Evolutionary conservation across 2,329 filamentous ascomycete species (phyloP).

Genomic region (Coniochaeta sp.): DNA sequence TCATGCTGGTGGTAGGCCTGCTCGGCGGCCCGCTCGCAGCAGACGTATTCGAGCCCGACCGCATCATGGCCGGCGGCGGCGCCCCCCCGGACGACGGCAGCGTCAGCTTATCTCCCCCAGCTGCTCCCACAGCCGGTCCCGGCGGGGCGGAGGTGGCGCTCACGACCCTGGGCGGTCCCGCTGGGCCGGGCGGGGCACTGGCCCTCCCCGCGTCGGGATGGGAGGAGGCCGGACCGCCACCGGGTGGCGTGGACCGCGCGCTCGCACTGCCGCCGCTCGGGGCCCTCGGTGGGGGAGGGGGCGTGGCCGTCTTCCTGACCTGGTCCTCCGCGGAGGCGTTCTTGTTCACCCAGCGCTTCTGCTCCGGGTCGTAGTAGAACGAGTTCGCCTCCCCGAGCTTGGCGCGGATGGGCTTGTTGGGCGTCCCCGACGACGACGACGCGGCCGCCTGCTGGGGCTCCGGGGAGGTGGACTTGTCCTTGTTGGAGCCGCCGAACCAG

Average conservation of each 20-base stretch:
- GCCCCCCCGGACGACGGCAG: conserved; percentile 10
- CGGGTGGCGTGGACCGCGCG: conserved; percentile 44
- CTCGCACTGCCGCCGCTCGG: conserved; percentile 17
- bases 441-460: neutral
- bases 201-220: conserved; percentile 14
- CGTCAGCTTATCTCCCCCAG: conserved; percentile 4
- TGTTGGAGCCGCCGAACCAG: conserved; percentile 65
- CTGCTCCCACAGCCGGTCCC: too few relatives aligned
- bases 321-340: conserved; percentile 64
- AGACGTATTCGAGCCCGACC: conserved; percentile 40
- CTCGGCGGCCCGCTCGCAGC: conserved; percentile 48
- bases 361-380: conserved; percentile 91
- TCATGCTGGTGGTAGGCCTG: conserved; percentile 73
- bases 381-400: conserved; percentile 91
- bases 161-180: neutral
- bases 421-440: conserved; percentile 4
- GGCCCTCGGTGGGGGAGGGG: conserved; percentile 69
- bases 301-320: conserved; percentile 61
- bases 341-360: conserved; percentile 98
- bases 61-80: conserved; percentile 28
- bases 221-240: too few relatives aligned
- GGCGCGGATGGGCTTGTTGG: conserved; percentile 69
- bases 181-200: conserved; percentile 11
- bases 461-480: conserved; percentile 46
- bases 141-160: neutral